phyloP scores from a whole-genome alignment of 345 rosid species.

The Boechera divaricarpa region DNA sequence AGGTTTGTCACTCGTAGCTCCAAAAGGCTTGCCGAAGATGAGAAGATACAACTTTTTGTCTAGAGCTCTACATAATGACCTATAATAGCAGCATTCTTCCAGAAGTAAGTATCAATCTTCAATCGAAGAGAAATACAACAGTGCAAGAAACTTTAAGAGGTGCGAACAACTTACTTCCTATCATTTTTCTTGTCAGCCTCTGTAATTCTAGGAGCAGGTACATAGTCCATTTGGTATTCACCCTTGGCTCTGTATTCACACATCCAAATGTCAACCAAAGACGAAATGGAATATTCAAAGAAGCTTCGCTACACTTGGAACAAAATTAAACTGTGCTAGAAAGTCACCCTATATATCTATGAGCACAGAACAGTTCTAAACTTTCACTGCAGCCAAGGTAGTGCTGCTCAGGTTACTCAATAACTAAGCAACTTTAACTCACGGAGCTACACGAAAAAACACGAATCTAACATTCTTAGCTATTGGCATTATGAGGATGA shows the following conservation, averaged over 20 bases:
- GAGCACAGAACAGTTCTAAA: neutral
- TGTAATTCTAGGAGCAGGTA: slow-evolving; percentile 89
- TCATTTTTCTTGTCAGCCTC: slow-evolving; percentile 91
- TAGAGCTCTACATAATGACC: slow-evolving; percentile 84
- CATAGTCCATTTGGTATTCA: slow-evolving; percentile 89
- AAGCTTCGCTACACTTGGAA: neutral
- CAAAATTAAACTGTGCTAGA: neutral
- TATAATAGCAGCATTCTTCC: slow-evolving; percentile 12
- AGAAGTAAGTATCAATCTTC: neutral
- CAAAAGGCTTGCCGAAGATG: slow-evolving; percentile 62
- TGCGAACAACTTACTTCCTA: slow-evolving; percentile 62
- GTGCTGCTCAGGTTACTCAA: neutral
- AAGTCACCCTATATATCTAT: neutral
- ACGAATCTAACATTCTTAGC: neutral
- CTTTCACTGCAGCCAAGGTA: neutral
- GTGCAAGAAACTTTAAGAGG: neutral
- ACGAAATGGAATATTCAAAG: neutral
- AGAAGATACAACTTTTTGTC: slow-evolving; percentile 89
- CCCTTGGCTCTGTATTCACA: slow-evolving; percentile 75
- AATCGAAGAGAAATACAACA: slow-evolving; percentile 8
- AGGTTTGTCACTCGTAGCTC: slow-evolving; percentile 64
- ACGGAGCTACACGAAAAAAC: neutral
- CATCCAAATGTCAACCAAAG: slow-evolving; percentile 33
- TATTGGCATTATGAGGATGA: neutral
- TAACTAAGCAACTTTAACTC: neutral